Evolutionary conservation across 345 rosid genomes (phyloP).

Genomic region (Abelmoschus esculentus): DNA sequence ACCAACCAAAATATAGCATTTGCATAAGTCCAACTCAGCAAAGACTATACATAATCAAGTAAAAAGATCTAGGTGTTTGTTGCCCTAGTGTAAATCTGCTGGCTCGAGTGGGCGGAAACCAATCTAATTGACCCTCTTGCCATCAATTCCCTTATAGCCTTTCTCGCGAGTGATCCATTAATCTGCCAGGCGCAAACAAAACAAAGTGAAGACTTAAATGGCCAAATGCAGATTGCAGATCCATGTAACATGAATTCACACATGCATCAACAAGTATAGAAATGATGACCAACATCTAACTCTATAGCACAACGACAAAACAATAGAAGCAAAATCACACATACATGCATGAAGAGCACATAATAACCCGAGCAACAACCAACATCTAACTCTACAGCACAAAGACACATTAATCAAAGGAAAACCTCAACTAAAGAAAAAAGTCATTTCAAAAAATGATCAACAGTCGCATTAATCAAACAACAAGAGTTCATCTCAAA

Average conservation of each 20-base stretch:
- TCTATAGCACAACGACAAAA: no score
- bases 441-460: not conserved
- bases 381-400: no score
- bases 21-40: not conserved
- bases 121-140: slow-evolving; percentile 64
- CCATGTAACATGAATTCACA: no score
- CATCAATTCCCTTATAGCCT: slow-evolving; percentile 73
- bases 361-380: no score
- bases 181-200: slow-evolving; percentile 23
- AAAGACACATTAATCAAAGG: no score
- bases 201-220: slow-evolving; percentile 1
- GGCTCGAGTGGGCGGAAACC: slow-evolving; percentile 74
- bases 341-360: no score
- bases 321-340: no score
- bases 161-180: slow-evolving; percentile 66
- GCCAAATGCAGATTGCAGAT: no score
- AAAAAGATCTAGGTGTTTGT: slow-evolving; percentile 44
- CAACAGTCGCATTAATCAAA: not conserved
- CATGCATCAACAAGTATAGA: no score
- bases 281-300: no score
- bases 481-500: not conserved
- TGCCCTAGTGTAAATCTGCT: slow-evolving; percentile 79
- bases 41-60: not conserved
- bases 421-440: not conserved
- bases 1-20: no score